phyloP scores from a whole-genome alignment of 2,329 filamentous ascomycete species.

The Fusarium sp. region DNA sequence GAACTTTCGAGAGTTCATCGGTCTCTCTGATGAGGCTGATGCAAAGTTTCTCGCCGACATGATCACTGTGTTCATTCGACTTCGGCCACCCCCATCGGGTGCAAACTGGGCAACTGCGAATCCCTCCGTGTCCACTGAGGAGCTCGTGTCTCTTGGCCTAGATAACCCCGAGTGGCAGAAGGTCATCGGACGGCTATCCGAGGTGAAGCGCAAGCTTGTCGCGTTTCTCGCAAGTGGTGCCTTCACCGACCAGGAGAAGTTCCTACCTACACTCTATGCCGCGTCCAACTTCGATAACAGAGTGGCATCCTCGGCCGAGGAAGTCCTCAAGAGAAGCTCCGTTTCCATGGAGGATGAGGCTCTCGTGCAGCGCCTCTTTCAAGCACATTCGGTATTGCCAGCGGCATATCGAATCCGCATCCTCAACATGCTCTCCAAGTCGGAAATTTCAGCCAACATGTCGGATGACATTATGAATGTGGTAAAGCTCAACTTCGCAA shows the following conservation, averaged over 20 bases:
- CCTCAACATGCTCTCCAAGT: conserved; percentile 80
- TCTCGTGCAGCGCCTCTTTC: conserved; percentile 74
- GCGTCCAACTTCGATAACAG: conserved; percentile 84
- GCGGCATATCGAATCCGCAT: conserved; percentile 81
- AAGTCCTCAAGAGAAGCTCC: conserved; percentile 83
- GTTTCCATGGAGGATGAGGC: conserved; percentile 76
- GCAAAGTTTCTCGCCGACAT: conserved; percentile 78
- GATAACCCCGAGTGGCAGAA: conserved; percentile 72
- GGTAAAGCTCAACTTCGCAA: conserved; percentile 73
- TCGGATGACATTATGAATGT: conserved; percentile 74
- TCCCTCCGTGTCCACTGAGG: conserved; percentile 45
- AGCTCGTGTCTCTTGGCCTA: conserved; percentile 45
- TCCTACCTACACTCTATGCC: conserved; percentile 85
- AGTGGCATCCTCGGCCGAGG: conserved; percentile 86
- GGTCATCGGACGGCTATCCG: conserved; percentile 51
- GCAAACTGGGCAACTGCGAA: conserved; percentile 47
- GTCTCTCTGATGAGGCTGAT: conserved; percentile 74
- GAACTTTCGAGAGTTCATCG: conserved; percentile 72
- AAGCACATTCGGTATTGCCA: conserved; percentile 78
- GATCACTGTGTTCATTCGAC: conserved; percentile 78
- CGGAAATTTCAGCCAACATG: conserved; percentile 76
- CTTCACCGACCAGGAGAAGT: conserved; percentile 85
- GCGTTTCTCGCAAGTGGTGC: conserved; percentile 84
- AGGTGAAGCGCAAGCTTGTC: conserved; percentile 67
- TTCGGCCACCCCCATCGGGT: conserved; percentile 46